Conservation (phyloP, 805 yeast genomes). For the Hanseniaspora guilliermondii region DNA sequence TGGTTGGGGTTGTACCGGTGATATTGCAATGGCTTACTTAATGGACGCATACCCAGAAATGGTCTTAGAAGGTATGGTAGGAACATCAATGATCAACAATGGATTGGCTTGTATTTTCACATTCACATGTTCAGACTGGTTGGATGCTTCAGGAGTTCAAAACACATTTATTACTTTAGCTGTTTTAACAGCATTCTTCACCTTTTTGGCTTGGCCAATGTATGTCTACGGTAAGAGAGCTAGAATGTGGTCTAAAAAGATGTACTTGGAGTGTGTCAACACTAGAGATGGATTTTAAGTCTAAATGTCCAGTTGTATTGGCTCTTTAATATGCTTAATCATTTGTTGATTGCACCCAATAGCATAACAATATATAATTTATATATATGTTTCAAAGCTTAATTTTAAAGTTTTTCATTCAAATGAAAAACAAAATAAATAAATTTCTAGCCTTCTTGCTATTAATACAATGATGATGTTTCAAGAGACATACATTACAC, state of each 20-base stretch:
- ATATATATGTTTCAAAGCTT: too few relatives aligned
- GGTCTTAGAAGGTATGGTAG: constrained; percentile 60
- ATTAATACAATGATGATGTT: too few relatives aligned
- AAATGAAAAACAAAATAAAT: too few relatives aligned
- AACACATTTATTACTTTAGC: constrained; percentile 52
- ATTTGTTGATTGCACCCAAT: not conserved
- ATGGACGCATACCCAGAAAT: constrained; percentile 61
- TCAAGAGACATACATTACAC: too few relatives aligned
- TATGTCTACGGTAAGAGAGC: constrained; percentile 48
- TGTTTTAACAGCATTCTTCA: constrained; percentile 43
- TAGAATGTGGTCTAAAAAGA: constrained; percentile 45
- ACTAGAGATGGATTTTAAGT: constrained; percentile 31
- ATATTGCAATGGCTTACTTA: constrained; percentile 52
- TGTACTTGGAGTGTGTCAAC: constrained; percentile 43
- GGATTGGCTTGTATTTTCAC: constrained; percentile 54
- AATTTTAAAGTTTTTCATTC: too few relatives aligned
- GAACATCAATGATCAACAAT: constrained; percentile 53
- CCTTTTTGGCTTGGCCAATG: constrained; percentile 46
- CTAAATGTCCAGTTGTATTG: not conserved
- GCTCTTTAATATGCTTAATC: not conserved
- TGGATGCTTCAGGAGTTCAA: constrained; percentile 44
- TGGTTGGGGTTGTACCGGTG: constrained; percentile 62
- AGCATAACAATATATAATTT: not conserved
- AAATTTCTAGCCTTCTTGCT: too few relatives aligned
- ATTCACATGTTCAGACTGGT: constrained; percentile 50